Evolutionary conservation across 257 asterid genomes (phyloP), one percentile per base, ranked within the genome.

Genomic region (Salvia rosmarinus): DNA sequence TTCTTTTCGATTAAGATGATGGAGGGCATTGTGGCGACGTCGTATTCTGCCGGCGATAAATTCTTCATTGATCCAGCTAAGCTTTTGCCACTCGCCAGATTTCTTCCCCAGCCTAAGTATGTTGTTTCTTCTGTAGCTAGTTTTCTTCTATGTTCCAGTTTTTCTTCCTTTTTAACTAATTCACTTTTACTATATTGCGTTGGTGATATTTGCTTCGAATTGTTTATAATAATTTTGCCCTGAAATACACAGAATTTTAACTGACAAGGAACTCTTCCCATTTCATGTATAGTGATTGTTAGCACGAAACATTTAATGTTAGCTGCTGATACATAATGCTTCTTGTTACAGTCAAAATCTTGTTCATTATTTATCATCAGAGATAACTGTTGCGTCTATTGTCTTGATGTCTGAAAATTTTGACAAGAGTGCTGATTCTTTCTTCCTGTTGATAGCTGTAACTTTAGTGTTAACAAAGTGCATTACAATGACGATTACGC

Each of bases 11-110:
- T 91, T 51, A 91, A 95, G 80, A 95, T 91, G 97, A 81, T 80
- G 88, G 97, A 90, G 76, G 97, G 97, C 35, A 86, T 93, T 61
- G 93, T 90, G 10, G 96, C 99, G 1, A 85, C 99, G 0, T 87
- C 99, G 0, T 95, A 95, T 78, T 20, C 87, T 6, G 70, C 88
- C 0, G 98, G 98, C 0, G 99, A 95, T 61, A 91, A 95, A 83
- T 95, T 95, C 89, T 91, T 17, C 83, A 95, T 91, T 50, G 99
- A 95, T 75, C 98, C 98, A 0, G 89, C 93, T 51, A 92, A 92
- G 86, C 96, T 92, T 47, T 79, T 92, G 84, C 97, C 98, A 0
- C 89, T 90, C 3, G 44, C 96, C 16, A 85, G 96, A 87, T 92
- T 92, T 64, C 89, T 90, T 64, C 47, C 92, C 37, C 97, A 80